Conservation (phyloP, 23 red algal genomes). For the Gracilaria gracilis region DNA sequence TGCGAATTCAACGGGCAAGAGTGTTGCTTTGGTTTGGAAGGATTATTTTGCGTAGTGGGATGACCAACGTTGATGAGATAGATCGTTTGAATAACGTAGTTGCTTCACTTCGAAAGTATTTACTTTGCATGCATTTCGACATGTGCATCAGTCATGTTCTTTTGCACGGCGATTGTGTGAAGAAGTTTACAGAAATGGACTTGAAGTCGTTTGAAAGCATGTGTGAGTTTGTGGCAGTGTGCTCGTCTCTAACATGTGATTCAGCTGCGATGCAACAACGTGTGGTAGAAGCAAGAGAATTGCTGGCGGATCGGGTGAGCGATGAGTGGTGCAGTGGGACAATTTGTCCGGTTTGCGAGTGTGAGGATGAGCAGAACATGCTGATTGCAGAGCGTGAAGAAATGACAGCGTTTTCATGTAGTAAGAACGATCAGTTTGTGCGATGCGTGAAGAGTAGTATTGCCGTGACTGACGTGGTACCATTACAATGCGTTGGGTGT, state of each 20-base stretch:
- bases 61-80: background rate
- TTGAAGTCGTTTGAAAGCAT: constrained; percentile 41
- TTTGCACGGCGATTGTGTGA: background rate
- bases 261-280: background rate
- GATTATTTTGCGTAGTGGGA: background rate
- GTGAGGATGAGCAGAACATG: background rate
- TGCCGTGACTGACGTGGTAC: constrained; percentile 36
- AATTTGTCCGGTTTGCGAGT: constrained; percentile 31
- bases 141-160: constrained; percentile 24
- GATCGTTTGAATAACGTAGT: background rate
- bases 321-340: background rate
- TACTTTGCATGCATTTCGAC: constrained; percentile 48
- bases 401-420: background rate
- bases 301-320: background rate
- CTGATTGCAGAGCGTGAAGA: constrained; percentile 13
- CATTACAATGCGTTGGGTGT: constrained; percentile 41
- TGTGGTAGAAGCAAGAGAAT: background rate
- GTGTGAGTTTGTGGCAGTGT: constrained; percentile 43
- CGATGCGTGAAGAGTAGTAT: constrained; percentile 53
- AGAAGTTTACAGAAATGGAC: constrained; percentile 1
- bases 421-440: constrained; percentile 4
- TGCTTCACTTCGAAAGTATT: background rate
- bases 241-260: background rate
- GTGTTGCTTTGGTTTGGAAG: constrained; percentile 18
- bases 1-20: constrained; percentile 5